Evolutionary conservation across 495 filamentous ascomycete genomes (phyloP), one percentile per base, ranked within the genome.

Genomic region (Tuber calosporum): DNA sequence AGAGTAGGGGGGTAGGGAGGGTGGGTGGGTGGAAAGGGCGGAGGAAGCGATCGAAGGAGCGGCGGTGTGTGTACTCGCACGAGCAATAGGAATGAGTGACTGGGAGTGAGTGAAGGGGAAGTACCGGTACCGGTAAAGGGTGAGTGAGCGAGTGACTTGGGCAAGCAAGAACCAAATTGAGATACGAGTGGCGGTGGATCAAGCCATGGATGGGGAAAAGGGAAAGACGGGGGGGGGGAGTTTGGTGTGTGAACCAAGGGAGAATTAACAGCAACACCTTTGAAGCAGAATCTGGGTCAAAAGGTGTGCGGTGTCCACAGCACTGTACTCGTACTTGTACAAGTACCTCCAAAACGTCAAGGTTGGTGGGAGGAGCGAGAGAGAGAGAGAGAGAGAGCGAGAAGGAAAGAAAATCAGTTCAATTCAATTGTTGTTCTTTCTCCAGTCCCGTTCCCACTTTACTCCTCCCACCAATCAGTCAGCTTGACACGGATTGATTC

Each of bases 141-240:
- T 22, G 45, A 26, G 22, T 8, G 37, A 41, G n/a, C 6, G 68
- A 45, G 68, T 40, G 68, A 69, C 43, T 42, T 68, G 69, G 69
- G 26, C 22, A 71, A 53, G 69, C 39, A 43, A 26, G 7, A 53
- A 71, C 37, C 43, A 53, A 53, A 38, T 53, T 30, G n/a, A 75
- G 77, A 78, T 66, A 75, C 75, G 77, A 79, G 77, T 79, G 76
- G 77, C 71, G 76, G 74, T 68, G 74, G 67, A 70, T 73, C 77
- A 67, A 22, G 53, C 67, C 70, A 68, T 75, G 72, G 69, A 68
- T 75, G 72, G 69, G 48, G 26, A 15, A 62, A 62, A 48, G 37
- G 37, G 30, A 62, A 58, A 77, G 69, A 73, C 48, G 73, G 74
- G 74, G 72, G 73, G 76, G 74, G 74, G 74, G 72, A 77, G 76